These are phyloP conservation scores for Ustilago bromivora DNA, from an alignment of 1,284 basidiomycete genomes.

Conservation along the genomic window DNA sequence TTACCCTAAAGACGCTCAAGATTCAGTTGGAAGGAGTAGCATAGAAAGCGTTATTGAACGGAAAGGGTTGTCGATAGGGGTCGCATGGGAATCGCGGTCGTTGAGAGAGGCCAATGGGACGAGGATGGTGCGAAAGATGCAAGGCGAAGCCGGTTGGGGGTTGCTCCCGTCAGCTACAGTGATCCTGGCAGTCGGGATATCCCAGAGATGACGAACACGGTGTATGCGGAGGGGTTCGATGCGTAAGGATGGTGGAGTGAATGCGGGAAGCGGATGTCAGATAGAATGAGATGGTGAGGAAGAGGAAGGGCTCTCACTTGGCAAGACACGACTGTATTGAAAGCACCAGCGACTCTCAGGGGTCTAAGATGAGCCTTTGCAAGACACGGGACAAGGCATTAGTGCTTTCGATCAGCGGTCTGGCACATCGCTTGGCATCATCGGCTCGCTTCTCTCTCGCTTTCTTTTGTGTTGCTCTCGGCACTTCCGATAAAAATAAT, in stretches of 20 bases:
- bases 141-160: no score
- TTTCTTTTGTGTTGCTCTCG: constrained; percentile 7
- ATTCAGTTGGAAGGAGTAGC: background rate
- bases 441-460: background rate
- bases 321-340: background rate
- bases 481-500: constrained; percentile 3
- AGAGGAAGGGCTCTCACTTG: background rate
- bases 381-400: background rate
- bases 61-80: background rate
- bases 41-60: background rate
- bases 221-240: background rate
- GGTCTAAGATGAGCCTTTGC: constrained; percentile 7
- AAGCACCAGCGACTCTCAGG: background rate
- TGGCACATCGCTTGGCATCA: background rate
- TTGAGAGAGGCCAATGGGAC: no score
- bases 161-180: background rate
- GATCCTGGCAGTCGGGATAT: background rate
- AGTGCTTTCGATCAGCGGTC: background rate
- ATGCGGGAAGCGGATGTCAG: background rate
- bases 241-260: background rate
- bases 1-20: background rate
- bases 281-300: background rate
- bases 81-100: background rate
- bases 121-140: no score
- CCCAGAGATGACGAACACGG: background rate